Evolutionary conservation across 164 flowering plant species (phyloP).

Genomic region (Hamamelis virginiana): DNA sequence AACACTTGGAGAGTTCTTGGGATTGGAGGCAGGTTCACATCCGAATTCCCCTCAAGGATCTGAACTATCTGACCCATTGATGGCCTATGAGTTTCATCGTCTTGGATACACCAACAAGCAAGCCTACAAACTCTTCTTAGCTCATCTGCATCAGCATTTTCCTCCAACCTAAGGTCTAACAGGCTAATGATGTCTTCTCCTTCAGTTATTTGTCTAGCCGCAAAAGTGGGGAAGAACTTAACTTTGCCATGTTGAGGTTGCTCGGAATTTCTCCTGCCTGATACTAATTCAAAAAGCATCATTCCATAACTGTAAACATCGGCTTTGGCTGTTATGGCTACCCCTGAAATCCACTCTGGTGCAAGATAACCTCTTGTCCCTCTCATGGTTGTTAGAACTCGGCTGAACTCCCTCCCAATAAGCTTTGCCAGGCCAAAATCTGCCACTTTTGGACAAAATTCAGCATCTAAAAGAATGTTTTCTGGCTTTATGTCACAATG

Average conservation of each 20-base stretch:
- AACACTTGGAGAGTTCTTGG: constrained; percentile 8
- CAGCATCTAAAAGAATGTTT: constrained; percentile 10
- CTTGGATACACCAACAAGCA: constrained; percentile 18
- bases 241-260: neutral
- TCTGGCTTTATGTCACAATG: constrained; percentile 18
- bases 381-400: constrained; percentile 9
- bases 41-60: constrained; percentile 9
- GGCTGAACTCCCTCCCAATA: constrained; percentile 6
- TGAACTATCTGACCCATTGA: constrained; percentile 9
- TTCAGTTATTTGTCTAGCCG: neutral
- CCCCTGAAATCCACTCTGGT: constrained; percentile 17
- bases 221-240: constrained; percentile 9
- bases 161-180: constrained; percentile 6
- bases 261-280: constrained; percentile 7
- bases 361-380: constrained; percentile 19
- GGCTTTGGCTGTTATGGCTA: constrained; percentile 11
- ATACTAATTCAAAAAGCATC: constrained; percentile 11
- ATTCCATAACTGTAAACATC: constrained; percentile 16
- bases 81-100: constrained; percentile 11
- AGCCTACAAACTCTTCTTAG: constrained; percentile 1
- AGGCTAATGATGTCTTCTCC: neutral
- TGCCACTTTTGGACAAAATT: constrained; percentile 5
- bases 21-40: neutral
- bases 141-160: constrained; percentile 4
- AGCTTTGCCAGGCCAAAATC: constrained; percentile 17